Conservation (phyloP, 148 eudicot species). For the Nyssa sinensis region DNA sequence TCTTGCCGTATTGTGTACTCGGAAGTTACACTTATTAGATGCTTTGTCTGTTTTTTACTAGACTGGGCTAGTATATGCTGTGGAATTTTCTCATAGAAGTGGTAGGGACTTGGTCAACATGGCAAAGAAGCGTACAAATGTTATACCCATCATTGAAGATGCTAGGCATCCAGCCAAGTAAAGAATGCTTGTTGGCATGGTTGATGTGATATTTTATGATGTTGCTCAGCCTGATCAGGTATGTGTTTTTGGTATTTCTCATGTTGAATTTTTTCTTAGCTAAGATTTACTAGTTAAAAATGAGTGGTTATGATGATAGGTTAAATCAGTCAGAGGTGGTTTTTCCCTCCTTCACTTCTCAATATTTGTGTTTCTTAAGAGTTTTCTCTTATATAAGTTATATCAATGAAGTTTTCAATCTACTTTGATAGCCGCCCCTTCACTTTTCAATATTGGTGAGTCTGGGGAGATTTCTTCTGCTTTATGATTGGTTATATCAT, state of each 20-base stretch:
- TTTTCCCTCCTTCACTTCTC: not conserved
- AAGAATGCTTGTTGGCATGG: constrained; percentile 96
- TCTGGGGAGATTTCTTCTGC: not conserved
- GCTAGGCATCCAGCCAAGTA: constrained; percentile 97
- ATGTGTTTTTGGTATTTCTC: constrained; percentile 7
- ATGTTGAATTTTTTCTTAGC: not conserved
- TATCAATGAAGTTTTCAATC: not conserved
- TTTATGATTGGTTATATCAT: not conserved
- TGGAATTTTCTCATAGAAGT: constrained; percentile 96
- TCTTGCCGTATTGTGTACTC: not conserved
- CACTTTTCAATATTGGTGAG: not conserved
- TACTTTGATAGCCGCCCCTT: too few species aligned
- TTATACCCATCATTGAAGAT: constrained; percentile 95
- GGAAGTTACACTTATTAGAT: not conserved
- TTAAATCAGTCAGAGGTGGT: not conserved
- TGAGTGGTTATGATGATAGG: not conserved
- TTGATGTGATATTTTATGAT: constrained; percentile 91
- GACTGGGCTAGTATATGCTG: constrained; percentile 92
- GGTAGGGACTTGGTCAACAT: constrained; percentile 94
- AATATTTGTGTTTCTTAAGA: not conserved
- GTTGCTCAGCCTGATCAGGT: constrained; percentile 99
- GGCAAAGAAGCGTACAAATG: constrained; percentile 97
- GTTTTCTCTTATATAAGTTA: not conserved
- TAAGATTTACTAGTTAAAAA: not conserved
- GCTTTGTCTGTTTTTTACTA: constrained; percentile 19